phyloP scores from a whole-genome alignment of 2,329 filamentous ascomycete genomes.

The Aureobasidium subglaciale region DNA sequence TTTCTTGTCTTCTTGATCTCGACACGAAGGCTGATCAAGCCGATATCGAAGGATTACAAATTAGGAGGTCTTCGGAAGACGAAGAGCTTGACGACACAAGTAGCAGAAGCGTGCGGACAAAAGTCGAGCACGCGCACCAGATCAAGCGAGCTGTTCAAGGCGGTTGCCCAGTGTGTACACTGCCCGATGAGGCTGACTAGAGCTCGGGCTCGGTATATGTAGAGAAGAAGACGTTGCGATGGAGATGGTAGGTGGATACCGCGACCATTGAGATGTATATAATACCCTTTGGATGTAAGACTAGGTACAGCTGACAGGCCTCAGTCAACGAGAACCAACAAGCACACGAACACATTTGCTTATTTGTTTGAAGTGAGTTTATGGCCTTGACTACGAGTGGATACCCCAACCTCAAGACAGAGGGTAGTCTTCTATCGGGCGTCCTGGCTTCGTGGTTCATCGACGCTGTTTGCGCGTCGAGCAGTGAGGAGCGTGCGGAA shows the following conservation, averaged over 20 bases:
- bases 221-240: neutral
- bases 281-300: conserved; percentile 2
- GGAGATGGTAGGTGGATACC: neutral
- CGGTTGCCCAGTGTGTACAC: conserved; percentile 23
- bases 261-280: neutral
- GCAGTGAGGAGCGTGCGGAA: too few relatives aligned
- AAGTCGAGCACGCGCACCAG: conserved; percentile 79
- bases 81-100: conserved; percentile 22
- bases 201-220: too few relatives aligned
- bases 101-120: conserved; percentile 67
- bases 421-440: too few relatives aligned
- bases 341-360: neutral
- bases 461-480: too few relatives aligned
- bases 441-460: too few relatives aligned
- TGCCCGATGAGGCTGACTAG: conserved; percentile 15
- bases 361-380: neutral
- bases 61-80: conserved; percentile 35
- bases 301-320: neutral
- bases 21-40: conserved; percentile 33
- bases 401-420: too few relatives aligned
- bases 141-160: conserved; percentile 58
- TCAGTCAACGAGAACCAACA: neutral
- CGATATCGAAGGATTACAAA: conserved; percentile 39
- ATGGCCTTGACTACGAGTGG: neutral
- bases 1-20: conserved; percentile 58